phyloP scores from a whole-genome alignment of 176 grass and related monocot genomes.

The Phyllostachys edulis region DNA sequence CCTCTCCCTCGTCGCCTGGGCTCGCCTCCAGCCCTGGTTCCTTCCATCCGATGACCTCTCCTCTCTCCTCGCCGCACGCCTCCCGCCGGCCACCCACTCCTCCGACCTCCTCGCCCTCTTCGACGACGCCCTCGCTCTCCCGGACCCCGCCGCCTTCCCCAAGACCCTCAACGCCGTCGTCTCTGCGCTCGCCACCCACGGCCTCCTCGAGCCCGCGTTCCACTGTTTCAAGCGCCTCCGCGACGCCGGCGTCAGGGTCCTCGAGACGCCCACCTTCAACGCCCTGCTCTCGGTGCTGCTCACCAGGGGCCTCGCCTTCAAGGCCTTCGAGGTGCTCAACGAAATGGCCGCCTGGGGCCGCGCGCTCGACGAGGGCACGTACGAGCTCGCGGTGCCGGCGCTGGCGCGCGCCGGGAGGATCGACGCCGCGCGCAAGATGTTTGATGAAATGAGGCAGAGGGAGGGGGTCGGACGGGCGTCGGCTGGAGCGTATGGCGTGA shows the following conservation, averaged over 20 bases:
- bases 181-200: slow-evolving; percentile 49
- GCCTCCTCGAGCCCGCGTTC: slow-evolving; percentile 71
- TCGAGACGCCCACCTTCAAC: slow-evolving; percentile 67
- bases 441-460: slow-evolving; percentile 75
- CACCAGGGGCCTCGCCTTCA: slow-evolving; percentile 74
- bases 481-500: slow-evolving; percentile 49
- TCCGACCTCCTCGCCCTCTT: slow-evolving; percentile 56
- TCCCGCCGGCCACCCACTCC: slow-evolving; percentile 49
- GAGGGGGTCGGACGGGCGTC: slow-evolving; percentile 31
- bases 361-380: slow-evolving; percentile 57
- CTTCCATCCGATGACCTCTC: slow-evolving; percentile 48
- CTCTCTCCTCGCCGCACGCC: slow-evolving; percentile 44
- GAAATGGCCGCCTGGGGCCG: slow-evolving; percentile 55
- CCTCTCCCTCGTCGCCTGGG: slow-evolving; percentile 81
- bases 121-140: slow-evolving; percentile 60
- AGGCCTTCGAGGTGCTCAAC: slow-evolving; percentile 89
- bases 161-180: slow-evolving; percentile 59
- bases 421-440: slow-evolving; percentile 73
- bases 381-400: slow-evolving; percentile 78
- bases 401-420: slow-evolving; percentile 76
- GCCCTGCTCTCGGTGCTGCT: slow-evolving; percentile 83
- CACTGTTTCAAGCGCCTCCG: slow-evolving; percentile 89
- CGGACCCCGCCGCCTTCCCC: slow-evolving; percentile 56
- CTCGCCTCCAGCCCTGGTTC: slow-evolving; percentile 71
- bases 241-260: slow-evolving; percentile 45